Base-by-base conservation (phyloP, 2,329 filamentous ascomycete genomes). In the Cytospora piceae region DNA sequence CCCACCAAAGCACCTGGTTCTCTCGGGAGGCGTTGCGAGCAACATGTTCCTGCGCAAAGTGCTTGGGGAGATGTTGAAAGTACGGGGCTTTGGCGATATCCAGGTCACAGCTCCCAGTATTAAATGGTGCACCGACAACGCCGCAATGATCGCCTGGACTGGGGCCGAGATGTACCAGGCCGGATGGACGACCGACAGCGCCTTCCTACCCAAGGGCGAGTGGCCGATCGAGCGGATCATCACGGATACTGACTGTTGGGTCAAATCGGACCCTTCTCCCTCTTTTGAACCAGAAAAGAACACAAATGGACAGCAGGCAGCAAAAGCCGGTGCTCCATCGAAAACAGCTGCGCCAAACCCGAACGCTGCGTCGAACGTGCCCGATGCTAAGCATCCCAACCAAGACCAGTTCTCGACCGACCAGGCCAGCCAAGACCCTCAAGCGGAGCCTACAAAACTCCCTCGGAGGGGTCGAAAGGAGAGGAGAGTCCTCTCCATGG, bases 121-220 rank as follows among this genome's bases (percentile, higher is more conserved):
- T 12, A 81, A 83, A 52, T 82, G 94, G 61, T 98, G 95, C 74
- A 97, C 93, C 0, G 95, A 99, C 73, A 98, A 99, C 77, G 95
- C 95, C 15, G 92, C 93, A 57, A 99, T 99, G 95, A 94, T 98
- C 74, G 94, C 90, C 1, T 98, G 95, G 94, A 83, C 94, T 0
- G 95, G 90, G 0, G 84, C 94, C 70, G 94, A 98, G 78, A 97
- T 99, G 94, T 97, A 86, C 73, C 85, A 91, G 76, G 87, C 85
- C 0, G 94, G 94, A 0, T 94, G 87, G 82, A 78, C 81, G 66
- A 89, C 87, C 11, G 83, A 85, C 24, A 73, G 94, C 64, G 82
- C 80, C 29, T 83, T 89, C 64, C 75, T 83, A 56, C 83, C 89
- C 2, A 74, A 90, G 55, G 82, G 84, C 56, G 91, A 88, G 74